Evolutionary conservation across 768 basidiomycete species (phyloP), one percentile per base, ranked within the genome.

Genomic region (Amanita subjunquillea): DNA sequence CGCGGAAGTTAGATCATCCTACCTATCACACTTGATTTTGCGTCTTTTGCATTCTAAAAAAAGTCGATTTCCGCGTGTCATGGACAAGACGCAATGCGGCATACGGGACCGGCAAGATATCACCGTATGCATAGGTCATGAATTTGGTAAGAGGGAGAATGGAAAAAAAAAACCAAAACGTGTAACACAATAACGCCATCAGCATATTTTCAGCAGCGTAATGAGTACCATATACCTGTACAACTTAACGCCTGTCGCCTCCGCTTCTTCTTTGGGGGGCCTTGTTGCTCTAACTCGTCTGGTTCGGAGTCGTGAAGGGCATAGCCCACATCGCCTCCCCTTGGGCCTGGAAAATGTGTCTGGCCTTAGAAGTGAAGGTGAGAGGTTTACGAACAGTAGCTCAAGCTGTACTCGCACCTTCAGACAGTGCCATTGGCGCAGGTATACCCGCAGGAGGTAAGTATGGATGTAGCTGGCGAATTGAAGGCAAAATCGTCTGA

Each of bases 11-110:
- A 58, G 56, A 56, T 58, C 60, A 62, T 50, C 72, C 61, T 63
- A 85, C 85, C 85, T 85, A 71, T 91, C 87, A 66, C 89, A 91
- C 63, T 85, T 87, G 67, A 91, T 91, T 73, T 91, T 91, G 40
- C 88, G 77, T 60, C 88, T 71, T 66, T 91, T 91, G 66, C 88
- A 91, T 65, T 90, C 89, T 89, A 62, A 45, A 51, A 39, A 40
- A 55, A 54, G 51, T 44, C 13, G 34, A 49, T 37, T 40, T 30
- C 60, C 63, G 62, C 59, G 62, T 66, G 62, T 64, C 61, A 56
- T 51, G 41, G 65, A 66, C 62, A 64, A 62, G 62, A 61, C 62
- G 59, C 54, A 58, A 57, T 54, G 62, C 58, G 59, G 63, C 58
- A 61, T 56, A 58, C 53, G 51, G 50, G 43, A 47, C 36, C 27